These are phyloP conservation scores for Saitozyma podzolica DNA, from an alignment of 768 basidiomycete species.

Conservation along the genomic window DNA sequence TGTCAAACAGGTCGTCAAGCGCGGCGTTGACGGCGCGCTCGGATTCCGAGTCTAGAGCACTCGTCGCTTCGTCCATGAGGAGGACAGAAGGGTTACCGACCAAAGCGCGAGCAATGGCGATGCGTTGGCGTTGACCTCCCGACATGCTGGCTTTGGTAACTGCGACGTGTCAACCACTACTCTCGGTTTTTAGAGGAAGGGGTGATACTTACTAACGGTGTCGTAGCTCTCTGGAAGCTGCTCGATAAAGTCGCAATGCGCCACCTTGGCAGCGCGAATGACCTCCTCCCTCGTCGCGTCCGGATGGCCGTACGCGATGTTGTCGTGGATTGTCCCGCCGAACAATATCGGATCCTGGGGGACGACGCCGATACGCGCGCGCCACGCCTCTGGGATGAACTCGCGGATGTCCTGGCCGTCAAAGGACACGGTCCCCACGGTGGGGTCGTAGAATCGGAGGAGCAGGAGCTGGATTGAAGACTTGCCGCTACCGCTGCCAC, in stretches of 20 bases:
- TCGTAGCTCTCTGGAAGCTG: conserved; percentile 89
- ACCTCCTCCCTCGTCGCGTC: conserved; percentile 70
- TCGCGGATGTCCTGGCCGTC: conserved; percentile 86
- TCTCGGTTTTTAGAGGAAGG: conserved; percentile 51
- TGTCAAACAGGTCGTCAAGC: conserved; percentile 77
- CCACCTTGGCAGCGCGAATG: conserved; percentile 78
- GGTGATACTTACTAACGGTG: conserved; percentile 75
- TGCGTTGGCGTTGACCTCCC: conserved; percentile 57
- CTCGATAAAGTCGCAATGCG: conserved; percentile 94
- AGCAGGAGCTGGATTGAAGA: conserved; percentile 87
- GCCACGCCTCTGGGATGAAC: conserved; percentile 81
- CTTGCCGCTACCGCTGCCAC: conserved; percentile 89
- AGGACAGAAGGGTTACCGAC: conserved; percentile 84
- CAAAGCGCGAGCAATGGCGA: conserved; percentile 85
- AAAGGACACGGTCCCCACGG: conserved; percentile 72
- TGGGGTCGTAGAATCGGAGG: conserved; percentile 82
- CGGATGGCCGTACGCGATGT: conserved; percentile 82
- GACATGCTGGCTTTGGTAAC: conserved; percentile 64
- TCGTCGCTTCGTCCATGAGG: conserved; percentile 82
- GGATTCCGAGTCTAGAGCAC: conserved; percentile 38
- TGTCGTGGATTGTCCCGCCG: conserved; percentile 87
- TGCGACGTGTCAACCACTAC: conserved; percentile 53
- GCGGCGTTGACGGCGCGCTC: conserved; percentile 72
- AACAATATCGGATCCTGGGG: conserved; percentile 90
- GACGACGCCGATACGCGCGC: conserved; percentile 80